Conservation (phyloP, 176 grass and related monocot species). For the Oryza longistaminata region DNA sequence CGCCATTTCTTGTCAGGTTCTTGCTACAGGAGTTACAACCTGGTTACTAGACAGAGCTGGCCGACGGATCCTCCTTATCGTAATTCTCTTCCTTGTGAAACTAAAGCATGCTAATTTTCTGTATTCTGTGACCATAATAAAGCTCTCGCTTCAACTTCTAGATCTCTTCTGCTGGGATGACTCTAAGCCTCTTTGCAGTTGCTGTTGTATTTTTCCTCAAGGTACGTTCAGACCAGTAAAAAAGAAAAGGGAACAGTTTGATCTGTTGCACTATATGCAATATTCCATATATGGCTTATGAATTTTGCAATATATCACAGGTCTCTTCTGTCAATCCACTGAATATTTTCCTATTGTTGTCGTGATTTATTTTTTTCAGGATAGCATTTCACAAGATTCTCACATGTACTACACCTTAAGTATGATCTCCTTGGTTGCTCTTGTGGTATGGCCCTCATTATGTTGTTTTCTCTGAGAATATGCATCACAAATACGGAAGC, state of each 20-base stretch:
- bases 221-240: conserved; percentile 41
- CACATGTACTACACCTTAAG: conserved; percentile 64
- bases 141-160: conserved; percentile 47
- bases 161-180: conserved; percentile 79
- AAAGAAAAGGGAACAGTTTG: background rate
- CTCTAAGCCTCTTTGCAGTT: conserved; percentile 81
- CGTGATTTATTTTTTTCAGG: conserved; percentile 56
- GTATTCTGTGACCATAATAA: background rate
- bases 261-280: background rate
- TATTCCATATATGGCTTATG: background rate
- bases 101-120: conserved; percentile 2
- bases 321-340: background rate
- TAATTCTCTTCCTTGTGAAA: conserved; percentile 38
- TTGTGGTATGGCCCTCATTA: conserved; percentile 62
- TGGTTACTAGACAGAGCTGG: conserved; percentile 93
- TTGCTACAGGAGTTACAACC: conserved; percentile 90
- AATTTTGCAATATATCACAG: background rate
- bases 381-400: conserved; percentile 57
- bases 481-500: background rate
- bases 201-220: conserved; percentile 78
- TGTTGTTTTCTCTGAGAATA: conserved; percentile 6
- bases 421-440: conserved; percentile 73
- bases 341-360: background rate
- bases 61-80: conserved; percentile 86
- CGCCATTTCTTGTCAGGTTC: conserved; percentile 49